Evolutionary conservation across 805 yeast genomes (phyloP).

Genomic region (Candida vartiovaarae): DNA sequence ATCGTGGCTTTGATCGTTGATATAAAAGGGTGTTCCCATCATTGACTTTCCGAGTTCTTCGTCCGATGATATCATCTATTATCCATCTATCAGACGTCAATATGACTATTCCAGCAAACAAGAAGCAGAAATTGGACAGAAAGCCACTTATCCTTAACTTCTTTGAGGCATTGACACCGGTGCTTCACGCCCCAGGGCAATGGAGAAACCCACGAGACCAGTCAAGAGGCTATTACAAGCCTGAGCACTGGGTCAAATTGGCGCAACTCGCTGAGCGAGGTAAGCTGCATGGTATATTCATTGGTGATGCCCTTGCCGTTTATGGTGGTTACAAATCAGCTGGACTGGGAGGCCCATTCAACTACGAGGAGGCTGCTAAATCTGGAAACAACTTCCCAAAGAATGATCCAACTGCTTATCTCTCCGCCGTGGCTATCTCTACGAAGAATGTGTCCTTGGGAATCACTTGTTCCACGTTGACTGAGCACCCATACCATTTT

Average conservation of each 20-base stretch:
- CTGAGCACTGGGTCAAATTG: slow-evolving; percentile 34
- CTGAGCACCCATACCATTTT: slow-evolving; percentile 40
- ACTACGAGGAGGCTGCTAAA: slow-evolving; percentile 29
- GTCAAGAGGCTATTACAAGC: slow-evolving; percentile 17
- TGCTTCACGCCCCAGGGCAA: slow-evolving; percentile 23
- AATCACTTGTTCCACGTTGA: slow-evolving; percentile 37
- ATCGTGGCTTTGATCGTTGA: no score
- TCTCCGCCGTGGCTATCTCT: slow-evolving; percentile 35
- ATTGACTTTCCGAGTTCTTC: no score
- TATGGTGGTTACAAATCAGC: slow-evolving; percentile 32
- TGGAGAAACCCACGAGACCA: slow-evolving; percentile 24
- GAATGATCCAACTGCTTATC: slow-evolving; percentile 32
- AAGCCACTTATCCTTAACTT: slow-evolving; percentile 19
- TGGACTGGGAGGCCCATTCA: slow-evolving; percentile 28
- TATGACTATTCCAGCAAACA: slow-evolving; percentile 9
- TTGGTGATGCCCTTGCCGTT: slow-evolving; percentile 35
- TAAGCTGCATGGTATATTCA: slow-evolving; percentile 32
- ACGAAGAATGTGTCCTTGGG: slow-evolving; percentile 37
- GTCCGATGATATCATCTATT: no score
- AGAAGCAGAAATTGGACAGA: slow-evolving; percentile 12
- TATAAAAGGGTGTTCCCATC: no score
- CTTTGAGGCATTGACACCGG: slow-evolving; percentile 21
- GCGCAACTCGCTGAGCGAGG: slow-evolving; percentile 35
- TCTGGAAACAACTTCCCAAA: slow-evolving; percentile 30
- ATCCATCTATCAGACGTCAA: no score